Evolutionary conservation across 352 stramenopile species (phyloP), one percentile per base, ranked within the genome.

Genomic region (Phytophthora agathidicida): DNA sequence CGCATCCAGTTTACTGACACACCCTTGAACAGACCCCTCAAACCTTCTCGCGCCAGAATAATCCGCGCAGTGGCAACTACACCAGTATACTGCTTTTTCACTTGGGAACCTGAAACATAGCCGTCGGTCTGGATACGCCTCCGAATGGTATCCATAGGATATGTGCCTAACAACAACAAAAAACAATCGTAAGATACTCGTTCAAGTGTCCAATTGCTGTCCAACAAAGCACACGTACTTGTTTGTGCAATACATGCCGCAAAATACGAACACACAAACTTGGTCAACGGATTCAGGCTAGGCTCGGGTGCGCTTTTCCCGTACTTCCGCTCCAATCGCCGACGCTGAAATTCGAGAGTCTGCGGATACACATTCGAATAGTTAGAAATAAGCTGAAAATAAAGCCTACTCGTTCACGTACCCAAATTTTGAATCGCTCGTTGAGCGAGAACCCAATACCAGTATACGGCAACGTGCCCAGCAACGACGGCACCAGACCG

Each of bases 1-100:
- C 86, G 66, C 71, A 95, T 83, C 86, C 86, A 95, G 45, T 93
- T 95, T 53, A 95, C 83, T 0, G 80, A 91, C 28, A 93, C 84
- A 20, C 86, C 86, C 62, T 95, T 95, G 68, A 93, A 95, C 20
- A 95, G 81, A 1, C 86, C 84, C 37, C 84, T 75, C 79, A 79
- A 91, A 20, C 86, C 84, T 80, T 95, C 86, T 30, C 86, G 69
- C 11, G 69, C 47, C 42, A 93, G 41, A 55, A 95, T 93, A 42
- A 93, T 76, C 8, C 71, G 79, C 3, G 77, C 80, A 13, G 84
- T 93, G 16, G 77, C 77, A 32, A 76, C 36, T 16, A 95, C 71
- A 49, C 82, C 77, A 6, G 78, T 90, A 65, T 95, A 95, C 48
- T 77, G 75, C 16, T 78, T 62, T 67, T 75, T 63, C 3, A 39